Evolutionary conservation across 2,329 filamentous ascomycete species (phyloP), one percentile per base, ranked within the genome.

Genomic region (Amauroascus verrucosus): DNA sequence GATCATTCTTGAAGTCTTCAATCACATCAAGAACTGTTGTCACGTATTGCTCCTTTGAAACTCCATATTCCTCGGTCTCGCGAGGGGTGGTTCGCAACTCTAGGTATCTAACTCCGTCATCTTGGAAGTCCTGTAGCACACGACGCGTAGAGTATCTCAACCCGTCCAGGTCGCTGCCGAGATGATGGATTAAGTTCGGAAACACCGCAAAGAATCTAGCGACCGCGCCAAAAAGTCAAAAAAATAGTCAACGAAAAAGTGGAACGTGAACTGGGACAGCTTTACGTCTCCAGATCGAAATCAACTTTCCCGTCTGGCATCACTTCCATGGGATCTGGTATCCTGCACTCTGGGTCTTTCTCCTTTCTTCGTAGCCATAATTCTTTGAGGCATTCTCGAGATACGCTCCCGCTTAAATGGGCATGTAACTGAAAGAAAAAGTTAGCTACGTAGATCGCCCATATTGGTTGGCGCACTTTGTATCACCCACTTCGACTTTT

Each of bases 41-140:
- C 30, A 91, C 75, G 66, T 93, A 91, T 51, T 74, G 72, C 3
- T 77, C 76, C 57, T 82, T 81, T 22, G 81, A 78, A 37, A 87
- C 70, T 13, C 68, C 68, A 5, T 73, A 71, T 0, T 68, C 64
- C 2, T 76, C 72, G 32, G 84, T 79, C 1, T 77, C 75, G 51
- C 88, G 80, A 0, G 88, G 88, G 1, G 86, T 93, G 0, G 87
- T 91, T 41, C 88, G 81, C 22, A 93, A 77, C 65, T 94, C 88
- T 11, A 90, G 76, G 64, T 93, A 91, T 53, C 79, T 75, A 14
- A 91, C 83, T 33, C 85, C 85, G 63, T 93, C 87, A 24, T 67
- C 65, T 48, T 78, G 73, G 62, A 93, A 94, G 61, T 82, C 77
- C 18, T 71, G 56, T 6, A 88, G 74, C 43, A 90, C 85, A 4